A percentile compares a stretch with the other conserved stretches of the same genome.
phyloP scores from a whole-genome alignment of 768 basidiomycete genomes.

The Rhizopogon vesiculosus region DNA sequence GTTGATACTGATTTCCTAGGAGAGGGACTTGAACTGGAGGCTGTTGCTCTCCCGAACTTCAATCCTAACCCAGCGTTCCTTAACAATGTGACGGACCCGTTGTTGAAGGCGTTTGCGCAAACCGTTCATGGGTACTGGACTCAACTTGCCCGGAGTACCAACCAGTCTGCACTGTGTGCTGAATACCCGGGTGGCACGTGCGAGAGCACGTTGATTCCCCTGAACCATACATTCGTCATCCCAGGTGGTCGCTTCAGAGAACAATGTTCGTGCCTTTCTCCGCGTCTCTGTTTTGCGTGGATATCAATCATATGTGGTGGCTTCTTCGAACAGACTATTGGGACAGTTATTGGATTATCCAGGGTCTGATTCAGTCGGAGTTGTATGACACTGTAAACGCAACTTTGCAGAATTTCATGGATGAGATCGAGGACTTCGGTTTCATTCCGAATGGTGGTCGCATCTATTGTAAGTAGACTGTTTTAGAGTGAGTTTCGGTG shows the following conservation, averaged over 20 bases:
- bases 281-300: not conserved
- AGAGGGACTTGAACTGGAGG: constrained; percentile 81
- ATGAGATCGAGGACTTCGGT: constrained; percentile 76
- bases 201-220: constrained; percentile 81
- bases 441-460: constrained; percentile 95
- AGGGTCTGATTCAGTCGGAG: constrained; percentile 81
- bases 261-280: constrained; percentile 54
- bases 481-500: not conserved
- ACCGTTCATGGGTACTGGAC: constrained; percentile 88
- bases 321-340: constrained; percentile 39
- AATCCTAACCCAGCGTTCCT: constrained; percentile 61
- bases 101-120: constrained; percentile 67
- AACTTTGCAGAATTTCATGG: constrained; percentile 93
- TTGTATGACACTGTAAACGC: constrained; percentile 68
- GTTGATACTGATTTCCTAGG: constrained; percentile 73
- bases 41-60: constrained; percentile 58
- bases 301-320: not conserved
- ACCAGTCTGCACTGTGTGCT: constrained; percentile 60
- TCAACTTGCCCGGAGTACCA: constrained; percentile 71
- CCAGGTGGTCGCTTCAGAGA: constrained; percentile 86
- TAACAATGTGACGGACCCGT: constrained; percentile 60
- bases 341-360: constrained; percentile 83
- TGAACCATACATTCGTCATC: constrained; percentile 89
- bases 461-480: constrained; percentile 62
- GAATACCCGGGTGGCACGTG: constrained; percentile 47